Conservation (phyloP, 2,329 filamentous ascomycete species). For the Clarireedia hainanense region DNA sequence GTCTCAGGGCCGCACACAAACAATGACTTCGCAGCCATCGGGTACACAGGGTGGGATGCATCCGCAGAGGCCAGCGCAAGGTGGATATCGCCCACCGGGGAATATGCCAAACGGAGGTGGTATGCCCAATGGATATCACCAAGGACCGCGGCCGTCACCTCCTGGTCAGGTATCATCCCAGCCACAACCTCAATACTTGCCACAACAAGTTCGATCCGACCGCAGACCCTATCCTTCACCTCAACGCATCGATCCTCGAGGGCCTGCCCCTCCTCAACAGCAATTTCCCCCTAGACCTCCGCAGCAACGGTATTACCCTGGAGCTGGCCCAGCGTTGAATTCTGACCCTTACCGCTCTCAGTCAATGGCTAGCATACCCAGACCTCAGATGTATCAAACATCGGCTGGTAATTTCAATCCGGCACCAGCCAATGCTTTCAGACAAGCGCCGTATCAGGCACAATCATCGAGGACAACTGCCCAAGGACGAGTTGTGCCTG, state of each 20-base stretch:
- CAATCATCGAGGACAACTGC: slow-evolving; percentile 72
- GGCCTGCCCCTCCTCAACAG: slow-evolving; percentile 31
- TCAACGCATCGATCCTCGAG: slow-evolving; percentile 33
- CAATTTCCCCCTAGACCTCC: slow-evolving; percentile 39
- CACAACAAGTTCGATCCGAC: slow-evolving; percentile 53
- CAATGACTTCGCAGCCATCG: slow-evolving; percentile 46
- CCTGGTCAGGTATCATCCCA: slow-evolving; percentile 33
- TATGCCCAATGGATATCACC: slow-evolving; percentile 43
- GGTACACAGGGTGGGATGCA: slow-evolving; percentile 39
- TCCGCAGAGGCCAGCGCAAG: slow-evolving; percentile 34
- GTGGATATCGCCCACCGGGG: slow-evolving; percentile 24
- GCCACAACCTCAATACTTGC: slow-evolving; percentile 49
- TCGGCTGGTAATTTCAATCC: slow-evolving; percentile 54
- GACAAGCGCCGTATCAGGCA: slow-evolving; percentile 66
- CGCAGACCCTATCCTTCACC: slow-evolving; percentile 61
- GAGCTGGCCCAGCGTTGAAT: slow-evolving; percentile 61
- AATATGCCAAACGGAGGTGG: slow-evolving; percentile 21
- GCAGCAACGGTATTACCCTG: slow-evolving; percentile 54
- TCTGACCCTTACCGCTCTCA: slow-evolving; percentile 86
- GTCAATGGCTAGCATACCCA: slow-evolving; percentile 71
- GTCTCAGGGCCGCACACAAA: slow-evolving; percentile 65
- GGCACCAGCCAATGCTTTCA: slow-evolving; percentile 66
- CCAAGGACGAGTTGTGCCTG: slow-evolving; percentile 84
- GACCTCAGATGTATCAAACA: slow-evolving; percentile 64
- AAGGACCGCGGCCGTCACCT: slow-evolving; percentile 33